Percentiles rank a stretch among this genome's conserved stretches.
phyloP scores from a whole-genome alignment of 2,329 filamentous ascomycete species.

The Aspergillus proliferans region DNA sequence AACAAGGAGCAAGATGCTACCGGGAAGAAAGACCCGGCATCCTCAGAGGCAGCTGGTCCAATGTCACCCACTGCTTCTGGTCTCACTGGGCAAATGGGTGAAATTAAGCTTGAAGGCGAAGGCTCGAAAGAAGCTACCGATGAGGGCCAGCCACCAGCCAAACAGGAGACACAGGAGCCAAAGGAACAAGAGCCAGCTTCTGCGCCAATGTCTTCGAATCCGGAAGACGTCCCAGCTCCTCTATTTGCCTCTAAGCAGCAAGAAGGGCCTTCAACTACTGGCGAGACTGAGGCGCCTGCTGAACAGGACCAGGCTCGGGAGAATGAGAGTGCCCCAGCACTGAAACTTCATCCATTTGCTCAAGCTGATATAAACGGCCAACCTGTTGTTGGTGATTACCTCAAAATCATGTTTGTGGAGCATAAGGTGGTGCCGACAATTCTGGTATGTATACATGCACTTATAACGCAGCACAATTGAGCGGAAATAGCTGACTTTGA shows the following conservation, averaged over 20 bases:
- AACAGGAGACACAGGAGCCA: constrained; percentile 7
- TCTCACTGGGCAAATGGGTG: constrained; percentile 50
- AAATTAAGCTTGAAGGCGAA: constrained; percentile 56
- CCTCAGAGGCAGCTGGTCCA: constrained; percentile 26
- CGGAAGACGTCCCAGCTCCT: constrained; percentile 64
- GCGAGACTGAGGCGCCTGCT: constrained; percentile 12
- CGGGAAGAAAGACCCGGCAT: constrained; percentile 44
- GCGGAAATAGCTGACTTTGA: neutral
- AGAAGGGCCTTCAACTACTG: constrained; percentile 12
- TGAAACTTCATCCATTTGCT: constrained; percentile 35
- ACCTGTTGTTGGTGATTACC: constrained; percentile 84
- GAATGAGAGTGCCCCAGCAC: constrained; percentile 17
- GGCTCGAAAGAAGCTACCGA: constrained; percentile 33
- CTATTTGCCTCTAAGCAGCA: constrained; percentile 49
- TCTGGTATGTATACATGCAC: constrained; percentile 56
- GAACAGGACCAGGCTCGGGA: constrained; percentile 16
- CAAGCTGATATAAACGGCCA: constrained; percentile 57
- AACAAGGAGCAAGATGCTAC: constrained; percentile 67
- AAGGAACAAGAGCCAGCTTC: constrained; percentile 7
- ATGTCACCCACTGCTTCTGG: constrained; percentile 48
- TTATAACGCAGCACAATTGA: neutral
- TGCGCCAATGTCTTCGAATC: constrained; percentile 45
- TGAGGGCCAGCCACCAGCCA: too few relatives aligned
- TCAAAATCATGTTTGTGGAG: constrained; percentile 96
- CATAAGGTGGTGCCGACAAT: constrained; percentile 93